Evolutionary conservation across 192 early-diverging fungal species (phyloP), one percentile per base, ranked within the genome.

Genomic region (Obelidium mucronatum): DNA sequence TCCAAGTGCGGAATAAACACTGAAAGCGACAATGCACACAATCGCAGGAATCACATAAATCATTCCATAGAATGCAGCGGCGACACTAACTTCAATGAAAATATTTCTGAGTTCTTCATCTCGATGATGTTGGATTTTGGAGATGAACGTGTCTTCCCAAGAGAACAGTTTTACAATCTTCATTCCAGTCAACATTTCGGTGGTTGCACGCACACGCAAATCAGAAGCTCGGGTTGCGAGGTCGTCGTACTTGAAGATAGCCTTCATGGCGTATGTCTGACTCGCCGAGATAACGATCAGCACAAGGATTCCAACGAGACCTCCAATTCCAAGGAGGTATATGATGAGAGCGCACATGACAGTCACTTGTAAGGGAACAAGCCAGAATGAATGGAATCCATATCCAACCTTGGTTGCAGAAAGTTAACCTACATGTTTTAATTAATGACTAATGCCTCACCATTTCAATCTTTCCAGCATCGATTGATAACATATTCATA

Each of bases 151-250:
- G 0, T 76, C 76, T 77, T 94, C 93, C 92, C 93, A 96, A 36
- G 94, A 93, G 77, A 93, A 96, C 44, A 96, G 81, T 76, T 95
- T 96, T 83, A 96, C 93, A 34, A 96, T 89, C 63, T 90, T 90
- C 62, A 94, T 93, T 51, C 92, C 93, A 51, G 87, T 88, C 55
- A 96, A 67, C 24, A 91, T 80, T 80, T 96, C 94, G 79, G 91
- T 76, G 26, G 77, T 80, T 40, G 11, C 28, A 8, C 42, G 66
- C 3, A 67, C 66, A 19, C 62, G 62, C 13, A 17, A 37, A 28
- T 67, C 66, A 3, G 66, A 65, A 11, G 15, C 4, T 22, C 13
- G 11, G 30, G 36, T 65, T 5, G 63, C 63, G 13, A 1, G 31
- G 8, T 11, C 22, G 1, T 65, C 63, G 34, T 65, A 65, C 24